Evolutionary conservation across 2,329 filamentous ascomycete species (phyloP).

Genomic region (Aspergillus sojae): DNA sequence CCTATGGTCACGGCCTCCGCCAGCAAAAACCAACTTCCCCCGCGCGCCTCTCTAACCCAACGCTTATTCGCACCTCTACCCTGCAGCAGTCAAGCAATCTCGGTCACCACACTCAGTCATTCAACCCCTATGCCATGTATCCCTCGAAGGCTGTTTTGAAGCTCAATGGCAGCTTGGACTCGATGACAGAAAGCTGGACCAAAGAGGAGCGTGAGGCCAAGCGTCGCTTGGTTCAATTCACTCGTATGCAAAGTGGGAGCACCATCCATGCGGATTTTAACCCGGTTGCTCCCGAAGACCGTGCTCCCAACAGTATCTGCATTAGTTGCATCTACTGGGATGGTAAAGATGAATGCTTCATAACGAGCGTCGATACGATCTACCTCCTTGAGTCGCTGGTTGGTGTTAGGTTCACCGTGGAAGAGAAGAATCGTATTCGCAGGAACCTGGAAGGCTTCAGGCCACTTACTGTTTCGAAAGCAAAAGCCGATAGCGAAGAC

Average conservation of each 20-base stretch:
- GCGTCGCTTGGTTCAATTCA: conserved; percentile 86
- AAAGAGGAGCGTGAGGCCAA: conserved; percentile 77
- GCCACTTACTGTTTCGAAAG: conserved; percentile 90
- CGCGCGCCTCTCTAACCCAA: conserved; percentile 53
- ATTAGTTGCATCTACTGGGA: conserved; percentile 98
- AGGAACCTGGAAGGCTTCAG: conserved; percentile 94
- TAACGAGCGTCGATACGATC: conserved; percentile 97
- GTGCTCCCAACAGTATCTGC: conserved; percentile 82
- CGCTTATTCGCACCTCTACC: conserved; percentile 69
- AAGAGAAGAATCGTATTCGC: conserved; percentile 97
- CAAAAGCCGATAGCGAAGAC: conserved; percentile 87
- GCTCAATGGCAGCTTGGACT: conserved; percentile 79
- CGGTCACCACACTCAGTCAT: conserved; percentile 55
- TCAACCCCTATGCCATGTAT: conserved; percentile 80
- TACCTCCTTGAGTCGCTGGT: conserved; percentile 91
- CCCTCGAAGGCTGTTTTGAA: conserved; percentile 83
- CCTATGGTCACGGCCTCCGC: conserved; percentile 40
- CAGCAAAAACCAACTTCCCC: conserved; percentile 50
- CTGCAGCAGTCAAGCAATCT: conserved; percentile 58
- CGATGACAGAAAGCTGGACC: conserved; percentile 83
- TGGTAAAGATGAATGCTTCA: conserved; percentile 85
- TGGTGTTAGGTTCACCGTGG: conserved; percentile 83
- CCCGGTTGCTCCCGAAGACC: conserved; percentile 75
- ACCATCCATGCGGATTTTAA: conserved; percentile 81
- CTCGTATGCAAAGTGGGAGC: conserved; percentile 77